Conservation (phyloP, 2,329 filamentous ascomycete genomes). For the Lachnellula subtilissima region DNA sequence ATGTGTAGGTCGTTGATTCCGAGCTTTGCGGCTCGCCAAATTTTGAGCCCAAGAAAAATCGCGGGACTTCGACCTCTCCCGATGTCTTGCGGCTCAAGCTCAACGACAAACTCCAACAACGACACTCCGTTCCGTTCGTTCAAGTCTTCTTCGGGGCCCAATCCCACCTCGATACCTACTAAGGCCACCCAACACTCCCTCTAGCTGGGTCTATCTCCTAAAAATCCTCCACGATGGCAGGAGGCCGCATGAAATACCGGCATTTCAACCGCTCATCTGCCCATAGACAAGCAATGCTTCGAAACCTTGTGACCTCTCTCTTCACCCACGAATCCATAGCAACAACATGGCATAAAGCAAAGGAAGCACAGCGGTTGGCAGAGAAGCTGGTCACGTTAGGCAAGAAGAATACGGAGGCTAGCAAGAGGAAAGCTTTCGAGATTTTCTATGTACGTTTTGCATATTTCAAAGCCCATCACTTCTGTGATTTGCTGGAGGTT, state of each 20-base stretch:
- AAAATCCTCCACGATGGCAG: slow-evolving; percentile 60
- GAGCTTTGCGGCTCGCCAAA: neutral
- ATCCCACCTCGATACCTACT: neutral
- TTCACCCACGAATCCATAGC: slow-evolving; percentile 90
- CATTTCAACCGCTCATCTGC: slow-evolving; percentile 81
- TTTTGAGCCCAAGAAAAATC: slow-evolving; percentile 4
- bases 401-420: slow-evolving; percentile 86
- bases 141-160: no score
- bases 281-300: slow-evolving; percentile 86
- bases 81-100: slow-evolving; percentile 4
- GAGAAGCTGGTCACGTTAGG: slow-evolving; percentile 93
- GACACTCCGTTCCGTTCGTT: neutral
- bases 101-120: neutral
- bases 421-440: slow-evolving; percentile 65
- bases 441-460: slow-evolving; percentile 73
- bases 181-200: neutral
- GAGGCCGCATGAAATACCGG: slow-evolving; percentile 80
- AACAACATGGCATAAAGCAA: slow-evolving; percentile 94
- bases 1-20: slow-evolving; percentile 7
- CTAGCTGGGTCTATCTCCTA: neutral
- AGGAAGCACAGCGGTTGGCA: slow-evolving; percentile 88
- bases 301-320: slow-evolving; percentile 92
- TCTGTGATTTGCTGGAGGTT: neutral
- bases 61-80: neutral
- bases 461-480: neutral